Base-by-base conservation (phyloP, 495 filamentous ascomycete species). In the Jackrogersella multiformis region DNA sequence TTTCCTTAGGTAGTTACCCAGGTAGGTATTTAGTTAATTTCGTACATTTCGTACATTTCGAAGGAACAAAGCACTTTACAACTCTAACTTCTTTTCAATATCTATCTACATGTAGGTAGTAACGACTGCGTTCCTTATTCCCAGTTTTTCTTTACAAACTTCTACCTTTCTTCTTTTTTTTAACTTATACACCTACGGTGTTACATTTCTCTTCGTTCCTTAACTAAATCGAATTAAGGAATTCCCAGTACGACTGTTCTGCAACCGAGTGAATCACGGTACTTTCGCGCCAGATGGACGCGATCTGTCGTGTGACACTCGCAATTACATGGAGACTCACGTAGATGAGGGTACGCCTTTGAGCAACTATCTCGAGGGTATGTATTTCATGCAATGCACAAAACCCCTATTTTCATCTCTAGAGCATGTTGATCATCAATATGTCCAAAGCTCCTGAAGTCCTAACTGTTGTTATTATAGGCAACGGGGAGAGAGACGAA, bases 361-460 rank as follows among this genome's bases (percentile, higher is more conserved):
- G 79, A 93, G 92, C 74, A 89, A 91, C 65, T 97, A 96, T 81
- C 88, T 99, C 61, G 90, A 96, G 85, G 95, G 94, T 97, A 75
- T 65, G 80, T 76, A 60, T 62, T 62, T 23, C 15, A 62, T 54
- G 13, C 30, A 49, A 28, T 56, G 21, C n/a, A 30, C 45, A 13
- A 38, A 26, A 7, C 12, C n/a, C 53, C 48, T 30, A 16, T 32
- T 48, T 26, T 2, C 54, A 36, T 48, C 13, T 23, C 24, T 42
- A 49, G 49, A 64, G 35, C 30, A 36, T 54, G 15, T 8, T 39
- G 73, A 86, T 74, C 12, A 76, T 74, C 52, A 78, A 68, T 32
- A 66, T 71, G 68, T 80, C 36, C 75, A 73, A 21, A 80, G 80
- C 53, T 81, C 80, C 42, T 74, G 80, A 1, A 68, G 86, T 66